Base-by-base conservation (phyloP, 495 filamentous ascomycete genomes). In the Tuber microsphaerosporum region DNA sequence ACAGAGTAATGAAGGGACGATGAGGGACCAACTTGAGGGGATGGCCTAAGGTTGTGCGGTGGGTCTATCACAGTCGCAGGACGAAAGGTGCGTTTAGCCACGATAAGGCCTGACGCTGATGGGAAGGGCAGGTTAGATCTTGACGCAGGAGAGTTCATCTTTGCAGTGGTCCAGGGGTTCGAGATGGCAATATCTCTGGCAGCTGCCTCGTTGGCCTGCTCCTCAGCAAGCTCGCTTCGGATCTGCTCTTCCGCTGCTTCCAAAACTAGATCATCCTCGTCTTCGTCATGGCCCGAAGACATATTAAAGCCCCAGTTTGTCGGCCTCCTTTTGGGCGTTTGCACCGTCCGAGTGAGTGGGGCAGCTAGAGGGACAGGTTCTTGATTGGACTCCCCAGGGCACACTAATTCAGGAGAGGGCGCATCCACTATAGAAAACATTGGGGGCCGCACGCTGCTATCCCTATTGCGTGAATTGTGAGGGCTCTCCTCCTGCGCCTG, bases 101-200 rank as follows among this genome's bases (percentile, higher is more conserved):
- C 56, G 44, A 14, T 9, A 1, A 68, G 2, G 4, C 26, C 73
- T 14, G 48, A 41, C 46, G 42, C 65, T 74, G 72, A 42, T 31
- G 71, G 39, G 22, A 72, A 79, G n/a, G n/a, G 46, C 69, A 31
- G 74, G 34, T 22, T 71, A 77, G 19, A 79, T 75, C 42, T n/a
- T 19, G 46, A n/a, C 75, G 19, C 82, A 16, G 85, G 81, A 8
- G 88, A 82, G 71, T 87, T 90, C 81, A 89, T 84, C 78, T 89
- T 90, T 12, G 90, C 88, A 70, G 89, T 85, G 0, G 86, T 82
- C 88, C 88, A 90, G 7, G 90, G 90, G 76, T 91, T 90, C 5
- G 85, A 87, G 70, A 86, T 75, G 4, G 75, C 80, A 56, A 80
- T 72, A 69, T 84, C 78, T 74, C 70, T 69, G 72, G 48, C 74